These are phyloP conservation scores for Cryomyces minteri DNA, from an alignment of 495 filamentous ascomycete species.

Conservation along the genomic window DNA sequence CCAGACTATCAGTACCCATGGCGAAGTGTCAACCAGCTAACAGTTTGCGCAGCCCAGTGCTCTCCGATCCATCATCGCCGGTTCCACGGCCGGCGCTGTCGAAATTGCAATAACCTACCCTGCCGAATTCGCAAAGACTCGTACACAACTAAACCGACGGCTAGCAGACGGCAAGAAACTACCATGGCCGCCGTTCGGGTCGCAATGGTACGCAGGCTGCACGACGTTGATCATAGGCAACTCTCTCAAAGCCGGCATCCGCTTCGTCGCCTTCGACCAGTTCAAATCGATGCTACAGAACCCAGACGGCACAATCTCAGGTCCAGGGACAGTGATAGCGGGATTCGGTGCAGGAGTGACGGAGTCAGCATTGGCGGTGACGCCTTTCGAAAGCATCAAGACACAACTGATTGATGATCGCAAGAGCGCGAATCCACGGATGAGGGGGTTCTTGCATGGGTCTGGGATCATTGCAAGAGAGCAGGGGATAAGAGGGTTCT, in stretches of 20 bases:
- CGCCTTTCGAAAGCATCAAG: conserved; percentile 96
- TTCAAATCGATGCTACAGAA: conserved; percentile 74
- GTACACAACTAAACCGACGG: conserved; percentile 80
- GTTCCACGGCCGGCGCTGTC: conserved; percentile 77
- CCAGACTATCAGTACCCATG: no score
- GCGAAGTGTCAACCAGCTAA: no score
- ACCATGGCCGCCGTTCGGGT: conserved; percentile 89
- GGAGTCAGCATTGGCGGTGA: conserved; percentile 84
- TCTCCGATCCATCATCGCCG: conserved; percentile 72
- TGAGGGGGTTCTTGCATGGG: conserved; percentile 86
- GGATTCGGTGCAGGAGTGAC: conserved; percentile 92
- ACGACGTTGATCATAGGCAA: conserved; percentile 95
- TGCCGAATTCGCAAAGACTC: conserved; percentile 94
- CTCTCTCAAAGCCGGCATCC: conserved; percentile 85
- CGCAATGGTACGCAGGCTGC: conserved; percentile 94
- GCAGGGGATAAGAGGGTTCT: conserved; percentile 76
- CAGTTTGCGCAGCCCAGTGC: conserved; percentile 41
- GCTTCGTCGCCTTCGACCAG: conserved; percentile 89
- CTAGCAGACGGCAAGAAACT: conserved; percentile 66
- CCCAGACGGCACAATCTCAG: conserved; percentile 73
- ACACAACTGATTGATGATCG: conserved; percentile 77
- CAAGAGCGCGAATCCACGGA: conserved; percentile 67
- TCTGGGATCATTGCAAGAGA: conserved; percentile 73
- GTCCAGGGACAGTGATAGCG: conserved; percentile 76
- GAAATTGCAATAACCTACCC: conserved; percentile 98